Percentiles rank a stretch among this genome's conserved stretches.
phyloP scores from a whole-genome alignment of 2,329 filamentous ascomycete genomes.

The Sclerotinia sclerotiorum region DNA sequence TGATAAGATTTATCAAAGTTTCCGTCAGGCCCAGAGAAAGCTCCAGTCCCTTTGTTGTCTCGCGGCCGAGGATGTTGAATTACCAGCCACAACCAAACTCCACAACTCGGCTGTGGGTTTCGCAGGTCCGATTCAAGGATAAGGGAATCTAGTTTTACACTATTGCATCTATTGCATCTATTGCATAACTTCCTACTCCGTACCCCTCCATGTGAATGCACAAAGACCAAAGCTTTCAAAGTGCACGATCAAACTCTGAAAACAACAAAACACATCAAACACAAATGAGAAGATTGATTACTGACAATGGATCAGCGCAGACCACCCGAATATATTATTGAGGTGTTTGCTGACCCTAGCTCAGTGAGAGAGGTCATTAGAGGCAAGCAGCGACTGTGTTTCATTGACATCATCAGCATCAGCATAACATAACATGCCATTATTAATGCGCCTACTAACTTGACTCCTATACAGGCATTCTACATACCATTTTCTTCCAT shows the following conservation, averaged over 20 bases:
- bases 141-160: conserved; percentile 14
- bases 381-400: conserved; percentile 53
- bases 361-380: conserved; percentile 91
- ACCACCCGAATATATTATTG: conserved; percentile 87
- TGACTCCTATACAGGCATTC: conserved; percentile 62
- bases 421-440: not conserved
- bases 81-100: conserved; percentile 8
- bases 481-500: conserved; percentile 99
- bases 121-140: conserved; percentile 12
- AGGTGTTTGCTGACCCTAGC: conserved; percentile 86
- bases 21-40: conserved; percentile 1
- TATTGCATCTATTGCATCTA: conserved; percentile 6
- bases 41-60: conserved; percentile 20
- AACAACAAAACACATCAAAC: conserved; percentile 14
- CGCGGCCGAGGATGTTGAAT: conserved; percentile 17
- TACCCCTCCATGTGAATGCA: conserved; percentile 23
- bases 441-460: conserved; percentile 8
- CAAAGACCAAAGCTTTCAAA: conserved; percentile 23
- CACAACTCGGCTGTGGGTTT: conserved; percentile 18
- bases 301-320: conserved; percentile 59
- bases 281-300: conserved; percentile 20
- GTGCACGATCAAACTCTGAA: conserved; percentile 10
- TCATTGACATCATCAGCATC: conserved; percentile 6
- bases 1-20: not conserved
- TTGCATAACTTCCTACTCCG: conserved; percentile 19